Conservation (phyloP, 192 early-diverging fungal genomes). For the Podila verticillata region DNA sequence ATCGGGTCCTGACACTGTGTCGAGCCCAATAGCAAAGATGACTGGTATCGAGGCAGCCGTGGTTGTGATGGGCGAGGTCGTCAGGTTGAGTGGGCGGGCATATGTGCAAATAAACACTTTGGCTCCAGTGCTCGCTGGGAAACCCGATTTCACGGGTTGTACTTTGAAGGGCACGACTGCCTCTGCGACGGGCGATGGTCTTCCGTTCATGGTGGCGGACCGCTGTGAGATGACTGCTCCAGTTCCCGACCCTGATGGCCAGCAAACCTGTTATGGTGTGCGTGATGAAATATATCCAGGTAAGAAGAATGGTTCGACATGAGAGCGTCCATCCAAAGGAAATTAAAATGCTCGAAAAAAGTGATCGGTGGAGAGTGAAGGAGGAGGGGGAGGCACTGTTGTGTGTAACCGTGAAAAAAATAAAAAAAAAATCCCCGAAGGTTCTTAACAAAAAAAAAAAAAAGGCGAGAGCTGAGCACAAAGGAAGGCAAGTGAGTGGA, state of each 20-base stretch:
- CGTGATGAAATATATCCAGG: no score
- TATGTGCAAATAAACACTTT: conserved; percentile 30
- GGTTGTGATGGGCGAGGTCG: conserved; percentile 9
- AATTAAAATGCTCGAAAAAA: neutral
- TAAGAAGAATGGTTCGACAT: no score
- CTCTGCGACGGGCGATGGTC: neutral
- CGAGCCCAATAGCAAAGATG: conserved; percentile 28
- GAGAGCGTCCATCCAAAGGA: neutral
- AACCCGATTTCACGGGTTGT: conserved; percentile 14
- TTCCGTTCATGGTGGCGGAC: conserved; percentile 11
- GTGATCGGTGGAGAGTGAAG: neutral
- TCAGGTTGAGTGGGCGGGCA: conserved; percentile 22
- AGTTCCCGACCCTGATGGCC: conserved; percentile 14
- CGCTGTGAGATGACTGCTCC: conserved; percentile 33
- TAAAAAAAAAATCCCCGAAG: neutral
- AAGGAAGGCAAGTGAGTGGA: no score
- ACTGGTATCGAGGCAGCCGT: conserved; percentile 15
- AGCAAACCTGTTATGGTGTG: conserved; percentile 15
- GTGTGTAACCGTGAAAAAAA: neutral
- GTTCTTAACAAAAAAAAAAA: neutral
- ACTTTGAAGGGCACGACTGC: conserved; percentile 9
- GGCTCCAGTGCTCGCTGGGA: neutral
- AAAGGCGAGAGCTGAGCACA: neutral
- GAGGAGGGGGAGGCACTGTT: neutral
- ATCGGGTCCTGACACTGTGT: neutral